Evolutionary conservation across 768 basidiomycete genomes (phyloP).

Genomic region (Lyophyllum decastes): DNA sequence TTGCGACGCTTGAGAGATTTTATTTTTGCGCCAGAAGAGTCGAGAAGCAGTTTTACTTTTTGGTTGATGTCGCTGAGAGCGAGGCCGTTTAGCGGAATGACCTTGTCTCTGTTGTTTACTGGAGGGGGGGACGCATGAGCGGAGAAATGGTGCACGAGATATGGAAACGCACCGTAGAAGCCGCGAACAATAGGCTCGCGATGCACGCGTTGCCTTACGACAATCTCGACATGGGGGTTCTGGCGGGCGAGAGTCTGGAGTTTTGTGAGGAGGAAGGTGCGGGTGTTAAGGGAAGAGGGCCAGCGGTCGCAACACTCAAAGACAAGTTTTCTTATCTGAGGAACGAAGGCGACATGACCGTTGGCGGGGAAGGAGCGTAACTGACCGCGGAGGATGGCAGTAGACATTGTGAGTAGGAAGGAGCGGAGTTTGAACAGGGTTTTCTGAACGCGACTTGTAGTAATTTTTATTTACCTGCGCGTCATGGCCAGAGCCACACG

Average conservation of each 20-base stretch:
- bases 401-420: slow-evolving; percentile 17
- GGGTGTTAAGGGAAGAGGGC: slow-evolving; percentile 72
- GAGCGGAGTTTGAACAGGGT: slow-evolving; percentile 31
- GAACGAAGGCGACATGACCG: slow-evolving; percentile 73
- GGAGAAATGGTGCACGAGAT: slow-evolving; percentile 2
- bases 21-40: slow-evolving; percentile 87
- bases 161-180: slow-evolving; percentile 65
- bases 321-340: slow-evolving; percentile 82
- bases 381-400: slow-evolving; percentile 42
- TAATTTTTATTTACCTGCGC: background rate
- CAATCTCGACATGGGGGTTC: slow-evolving; percentile 85
- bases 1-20: slow-evolving; percentile 73
- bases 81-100: slow-evolving; percentile 75
- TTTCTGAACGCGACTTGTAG: background rate
- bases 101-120: slow-evolving; percentile 91
- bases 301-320: slow-evolving; percentile 87
- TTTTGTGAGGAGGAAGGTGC: slow-evolving; percentile 66
- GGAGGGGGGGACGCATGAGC: slow-evolving; percentile 12
- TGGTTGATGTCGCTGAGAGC: slow-evolving; percentile 72
- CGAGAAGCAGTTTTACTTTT: slow-evolving; percentile 83
- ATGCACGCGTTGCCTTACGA: slow-evolving; percentile 73
- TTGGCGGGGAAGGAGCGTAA: slow-evolving; percentile 67
- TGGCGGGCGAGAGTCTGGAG: slow-evolving; percentile 64
- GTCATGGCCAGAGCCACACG: slow-evolving; percentile 80
- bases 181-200: slow-evolving; percentile 82